A percentile compares a stretch with the other conserved stretches of the same genome.
These are phyloP conservation scores for Pleurotus eryngii DNA, from an alignment of 768 basidiomycete species.

Conservation along the genomic window DNA sequence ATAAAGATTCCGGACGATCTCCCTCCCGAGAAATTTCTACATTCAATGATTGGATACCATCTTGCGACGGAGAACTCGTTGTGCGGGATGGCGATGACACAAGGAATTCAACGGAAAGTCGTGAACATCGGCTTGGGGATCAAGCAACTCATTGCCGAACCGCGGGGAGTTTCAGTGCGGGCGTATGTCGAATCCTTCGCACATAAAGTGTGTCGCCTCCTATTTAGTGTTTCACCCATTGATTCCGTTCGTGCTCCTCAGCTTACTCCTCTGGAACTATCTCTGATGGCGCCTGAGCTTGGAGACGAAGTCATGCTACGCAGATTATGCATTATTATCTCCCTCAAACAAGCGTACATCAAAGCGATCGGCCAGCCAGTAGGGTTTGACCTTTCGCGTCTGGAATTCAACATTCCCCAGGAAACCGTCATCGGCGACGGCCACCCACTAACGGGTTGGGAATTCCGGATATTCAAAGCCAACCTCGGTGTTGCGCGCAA, in stretches of 20 bases:
- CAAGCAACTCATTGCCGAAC: constrained; percentile 62
- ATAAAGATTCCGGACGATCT: constrained; percentile 53
- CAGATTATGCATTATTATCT: constrained; percentile 72
- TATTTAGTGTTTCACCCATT: background rate
- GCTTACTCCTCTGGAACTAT: constrained; percentile 42
- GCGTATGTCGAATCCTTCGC: constrained; percentile 68
- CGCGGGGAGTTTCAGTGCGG: constrained; percentile 52
- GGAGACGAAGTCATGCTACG: constrained; percentile 67
- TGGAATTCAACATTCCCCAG: constrained; percentile 74
- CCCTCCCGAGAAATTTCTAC: constrained; percentile 59
- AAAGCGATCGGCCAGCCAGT: constrained; percentile 79
- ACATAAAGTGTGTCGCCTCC: constrained; percentile 59
- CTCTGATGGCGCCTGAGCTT: constrained; percentile 46
- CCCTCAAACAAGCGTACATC: constrained; percentile 80
- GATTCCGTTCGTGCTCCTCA: constrained; percentile 9
- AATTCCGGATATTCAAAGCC: constrained; percentile 78
- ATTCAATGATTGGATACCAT: constrained; percentile 80
- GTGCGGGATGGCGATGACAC: constrained; percentile 84
- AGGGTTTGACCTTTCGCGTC: constrained; percentile 77
- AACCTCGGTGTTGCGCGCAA: constrained; percentile 65
- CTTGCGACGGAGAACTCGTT: constrained; percentile 65
- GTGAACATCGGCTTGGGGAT: constrained; percentile 82
- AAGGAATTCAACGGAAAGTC: constrained; percentile 71
- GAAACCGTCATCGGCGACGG: constrained; percentile 65
- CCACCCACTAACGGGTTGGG: constrained; percentile 73